Conservation (phyloP, 495 filamentous ascomycete species). For the Tuber microsphaerosporum region DNA sequence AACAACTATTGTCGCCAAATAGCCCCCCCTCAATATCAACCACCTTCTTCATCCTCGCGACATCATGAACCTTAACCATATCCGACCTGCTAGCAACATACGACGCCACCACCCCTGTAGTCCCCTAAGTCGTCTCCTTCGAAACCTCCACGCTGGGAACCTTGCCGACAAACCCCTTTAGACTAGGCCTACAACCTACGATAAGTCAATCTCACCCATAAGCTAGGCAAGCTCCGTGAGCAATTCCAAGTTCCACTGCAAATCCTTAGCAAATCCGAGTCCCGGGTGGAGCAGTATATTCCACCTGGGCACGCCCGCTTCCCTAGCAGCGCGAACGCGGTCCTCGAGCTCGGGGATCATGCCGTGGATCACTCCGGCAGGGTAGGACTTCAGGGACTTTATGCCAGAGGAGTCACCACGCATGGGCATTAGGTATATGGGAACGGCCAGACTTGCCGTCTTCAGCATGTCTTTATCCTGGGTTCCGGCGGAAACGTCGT, state of each 20-base stretch:
- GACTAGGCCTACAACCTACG: conserved; percentile 87
- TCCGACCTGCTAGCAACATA: conserved; percentile 88
- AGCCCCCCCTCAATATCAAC: conserved; percentile 71
- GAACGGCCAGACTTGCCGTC: conserved; percentile 70
- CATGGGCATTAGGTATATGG: conserved; percentile 90
- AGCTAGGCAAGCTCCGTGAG: conserved; percentile 60
- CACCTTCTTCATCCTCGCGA: conserved; percentile 79
- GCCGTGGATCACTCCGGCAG: conserved; percentile 57
- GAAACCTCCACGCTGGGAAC: conserved; percentile 69
- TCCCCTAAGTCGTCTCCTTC: conserved; percentile 68
- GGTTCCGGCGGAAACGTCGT: conserved; percentile 80
- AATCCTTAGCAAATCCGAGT: conserved; percentile 83
- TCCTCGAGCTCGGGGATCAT: conserved; percentile 62
- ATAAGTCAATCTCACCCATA: conserved; percentile 55
- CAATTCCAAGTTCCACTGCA: conserved; percentile 71
- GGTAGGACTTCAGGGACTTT: conserved; percentile 62
- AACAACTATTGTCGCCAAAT: conserved; percentile 54
- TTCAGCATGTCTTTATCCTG: conserved; percentile 76
- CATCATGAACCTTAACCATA: conserved; percentile 92
- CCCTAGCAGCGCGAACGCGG: conserved; percentile 69
- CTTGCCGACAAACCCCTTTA: conserved; percentile 81
- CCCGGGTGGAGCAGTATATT: conserved; percentile 92
- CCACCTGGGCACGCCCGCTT: conserved; percentile 79
- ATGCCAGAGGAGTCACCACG: conserved; percentile 82
- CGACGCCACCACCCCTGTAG: conserved; percentile 77